Conservation (phyloP, 2,329 filamentous ascomycete genomes). For the Aspergillus niger region DNA sequence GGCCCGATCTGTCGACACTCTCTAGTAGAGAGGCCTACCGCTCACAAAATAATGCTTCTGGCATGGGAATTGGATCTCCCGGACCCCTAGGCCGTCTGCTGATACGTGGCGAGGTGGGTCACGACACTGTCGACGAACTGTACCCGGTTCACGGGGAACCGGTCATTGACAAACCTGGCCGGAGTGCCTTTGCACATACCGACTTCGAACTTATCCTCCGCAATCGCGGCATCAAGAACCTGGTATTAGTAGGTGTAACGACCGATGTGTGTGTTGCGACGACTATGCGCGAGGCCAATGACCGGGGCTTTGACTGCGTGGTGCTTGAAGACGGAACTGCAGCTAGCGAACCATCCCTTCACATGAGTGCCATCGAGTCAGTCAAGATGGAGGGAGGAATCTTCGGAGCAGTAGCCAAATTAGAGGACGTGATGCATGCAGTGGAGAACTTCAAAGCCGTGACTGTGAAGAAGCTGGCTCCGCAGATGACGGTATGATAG, state of each 20-base stretch:
- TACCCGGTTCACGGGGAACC: slow-evolving; percentile 52
- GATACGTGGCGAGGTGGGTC: slow-evolving; percentile 59
- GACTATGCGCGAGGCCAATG: slow-evolving; percentile 59
- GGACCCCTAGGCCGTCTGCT: slow-evolving; percentile 62
- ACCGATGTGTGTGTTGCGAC: slow-evolving; percentile 59
- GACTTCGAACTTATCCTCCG: slow-evolving; percentile 56
- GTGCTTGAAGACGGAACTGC: slow-evolving; percentile 54
- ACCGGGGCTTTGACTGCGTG: slow-evolving; percentile 57
- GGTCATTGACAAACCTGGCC: slow-evolving; percentile 58
- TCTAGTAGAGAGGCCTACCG: slow-evolving; percentile 57
- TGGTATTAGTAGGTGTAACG: slow-evolving; percentile 57
- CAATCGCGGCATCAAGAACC: slow-evolving; percentile 55
- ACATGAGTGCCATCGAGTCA: slow-evolving; percentile 45
- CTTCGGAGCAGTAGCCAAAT: slow-evolving; percentile 43
- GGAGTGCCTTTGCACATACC: slow-evolving; percentile 56
- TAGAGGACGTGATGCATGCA: slow-evolving; percentile 44
- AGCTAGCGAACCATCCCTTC: slow-evolving; percentile 45
- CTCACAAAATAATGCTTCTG: slow-evolving; percentile 54
- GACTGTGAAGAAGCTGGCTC: slow-evolving; percentile 46
- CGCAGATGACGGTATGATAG: slow-evolving; percentile 38
- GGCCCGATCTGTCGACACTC: slow-evolving; percentile 58
- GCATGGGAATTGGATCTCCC: slow-evolving; percentile 53
- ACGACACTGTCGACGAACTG: slow-evolving; percentile 59
- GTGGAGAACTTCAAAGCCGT: slow-evolving; percentile 46
- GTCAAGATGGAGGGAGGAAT: slow-evolving; percentile 53